Conservation (phyloP, 2,329 filamentous ascomycete genomes). For the Fusarium newnesense region DNA sequence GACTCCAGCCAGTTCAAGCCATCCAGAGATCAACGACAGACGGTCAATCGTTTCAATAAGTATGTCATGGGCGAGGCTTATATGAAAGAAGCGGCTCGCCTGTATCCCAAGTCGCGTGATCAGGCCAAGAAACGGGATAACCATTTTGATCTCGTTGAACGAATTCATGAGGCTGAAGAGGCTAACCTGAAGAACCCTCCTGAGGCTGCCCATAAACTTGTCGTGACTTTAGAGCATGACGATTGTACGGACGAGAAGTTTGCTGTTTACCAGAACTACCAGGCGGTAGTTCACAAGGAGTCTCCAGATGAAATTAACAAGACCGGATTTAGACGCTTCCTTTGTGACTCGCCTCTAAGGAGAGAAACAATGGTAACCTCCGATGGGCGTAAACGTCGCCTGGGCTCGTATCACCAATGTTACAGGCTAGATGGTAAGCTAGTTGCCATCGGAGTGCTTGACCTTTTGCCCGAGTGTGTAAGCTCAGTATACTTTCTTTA, state of each 20-base stretch:
- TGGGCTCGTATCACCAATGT: slow-evolving; percentile 85
- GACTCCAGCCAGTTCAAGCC: slow-evolving; percentile 73
- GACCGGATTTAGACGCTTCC: slow-evolving; percentile 74
- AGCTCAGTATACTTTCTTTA: slow-evolving; percentile 89
- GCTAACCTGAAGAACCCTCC: slow-evolving; percentile 65
- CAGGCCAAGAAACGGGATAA: slow-evolving; percentile 71
- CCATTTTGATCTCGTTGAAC: slow-evolving; percentile 72
- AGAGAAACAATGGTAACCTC: slow-evolving; percentile 55
- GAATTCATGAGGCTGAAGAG: slow-evolving; percentile 76
- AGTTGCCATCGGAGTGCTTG: slow-evolving; percentile 80
- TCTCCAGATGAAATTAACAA: slow-evolving; percentile 66
- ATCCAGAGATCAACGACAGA: slow-evolving; percentile 77
- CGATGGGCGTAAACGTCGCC: slow-evolving; percentile 62
- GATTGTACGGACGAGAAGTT: slow-evolving; percentile 82
- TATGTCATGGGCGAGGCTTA: slow-evolving; percentile 77
- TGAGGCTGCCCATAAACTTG: slow-evolving; percentile 73
- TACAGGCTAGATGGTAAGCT: slow-evolving; percentile 81
- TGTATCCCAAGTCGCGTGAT: slow-evolving; percentile 74
- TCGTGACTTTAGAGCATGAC: slow-evolving; percentile 76
- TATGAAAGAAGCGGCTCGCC: slow-evolving; percentile 68
- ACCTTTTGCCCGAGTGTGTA: slow-evolving; percentile 79
- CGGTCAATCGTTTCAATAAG: slow-evolving; percentile 80
- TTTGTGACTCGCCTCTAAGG: slow-evolving; percentile 76
- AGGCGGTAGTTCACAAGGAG: slow-evolving; percentile 78
- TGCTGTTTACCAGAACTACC: slow-evolving; percentile 77